Conservation (phyloP, 164 flowering plant genomes). For the Nymphaea thermarum region DNA sequence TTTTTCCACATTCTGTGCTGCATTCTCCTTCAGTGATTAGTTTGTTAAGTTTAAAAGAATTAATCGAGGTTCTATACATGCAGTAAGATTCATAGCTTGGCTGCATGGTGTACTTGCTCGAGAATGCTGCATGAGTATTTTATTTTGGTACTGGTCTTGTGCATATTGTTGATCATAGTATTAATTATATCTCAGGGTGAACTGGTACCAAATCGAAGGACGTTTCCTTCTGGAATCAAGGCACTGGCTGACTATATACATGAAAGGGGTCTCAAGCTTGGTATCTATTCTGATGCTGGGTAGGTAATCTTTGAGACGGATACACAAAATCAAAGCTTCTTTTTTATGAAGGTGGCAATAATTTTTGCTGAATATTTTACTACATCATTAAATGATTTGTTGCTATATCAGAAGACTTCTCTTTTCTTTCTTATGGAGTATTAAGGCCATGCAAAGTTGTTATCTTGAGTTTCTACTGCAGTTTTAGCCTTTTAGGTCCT, state of each 20-base stretch:
- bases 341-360: not conserved
- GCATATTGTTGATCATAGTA: no score
- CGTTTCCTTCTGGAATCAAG: conserved; percentile 92
- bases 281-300: conserved; percentile 99
- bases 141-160: no score
- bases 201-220: conserved; percentile 53
- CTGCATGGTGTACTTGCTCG: no score
- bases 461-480: not conserved
- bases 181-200: conserved; percentile 44
- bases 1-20: no score
- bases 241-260: conserved; percentile 88
- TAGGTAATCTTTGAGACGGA: conserved; percentile 23
- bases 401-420: not conserved
- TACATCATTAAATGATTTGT: not conserved
- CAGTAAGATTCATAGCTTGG: no score
- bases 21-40: no score
- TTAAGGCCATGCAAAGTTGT: not conserved
- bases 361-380: not conserved
- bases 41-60: no score
- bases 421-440: not conserved
- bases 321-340: not conserved
- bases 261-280: conserved; percentile 83
- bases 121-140: no score
- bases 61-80: not conserved
- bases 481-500: no score